Percentiles rank a stretch among this genome's conserved stretches.
Conservation (phyloP, 2,329 filamentous ascomycete genomes). For the Claviceps sorghi region DNA sequence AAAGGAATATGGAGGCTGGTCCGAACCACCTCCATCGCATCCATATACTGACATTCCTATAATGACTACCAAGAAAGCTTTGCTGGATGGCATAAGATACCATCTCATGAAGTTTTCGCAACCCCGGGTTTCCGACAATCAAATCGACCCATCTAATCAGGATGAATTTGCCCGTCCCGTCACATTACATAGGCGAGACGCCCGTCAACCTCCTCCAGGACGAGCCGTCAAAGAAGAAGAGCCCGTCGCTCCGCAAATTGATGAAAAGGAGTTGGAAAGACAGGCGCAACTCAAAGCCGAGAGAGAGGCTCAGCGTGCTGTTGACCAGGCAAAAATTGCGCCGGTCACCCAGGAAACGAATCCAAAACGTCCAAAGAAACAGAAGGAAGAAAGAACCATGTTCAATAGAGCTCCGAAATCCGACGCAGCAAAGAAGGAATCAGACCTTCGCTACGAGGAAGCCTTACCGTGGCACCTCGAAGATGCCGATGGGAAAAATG, state of each 20-base stretch:
- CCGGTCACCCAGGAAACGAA: slow-evolving; percentile 52
- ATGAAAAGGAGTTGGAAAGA: slow-evolving; percentile 46
- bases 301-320: slow-evolving; percentile 69
- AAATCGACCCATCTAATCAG: slow-evolving; percentile 54
- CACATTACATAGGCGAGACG: slow-evolving; percentile 76
- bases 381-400: slow-evolving; percentile 72
- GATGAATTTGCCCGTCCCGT: slow-evolving; percentile 78
- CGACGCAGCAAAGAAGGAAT: slow-evolving; percentile 65
- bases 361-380: slow-evolving; percentile 41
- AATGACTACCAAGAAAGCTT: slow-evolving; percentile 65
- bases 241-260: slow-evolving; percentile 26
- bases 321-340: slow-evolving; percentile 85
- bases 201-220: slow-evolving; percentile 52
- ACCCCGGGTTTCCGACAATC: slow-evolving; percentile 40
- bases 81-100: slow-evolving; percentile 67
- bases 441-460: slow-evolving; percentile 75
- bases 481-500: slow-evolving; percentile 89
- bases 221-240: slow-evolving; percentile 48
- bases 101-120: slow-evolving; percentile 73
- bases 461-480: slow-evolving; percentile 93
- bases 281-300: slow-evolving; percentile 61
- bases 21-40: slow-evolving; percentile 31
- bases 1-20: slow-evolving; percentile 42
- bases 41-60: slow-evolving; percentile 49
- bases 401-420: slow-evolving; percentile 67